Evolutionary conservation across 495 filamentous ascomycete genomes (phyloP).

Genomic region (Penicillium fimorum): DNA sequence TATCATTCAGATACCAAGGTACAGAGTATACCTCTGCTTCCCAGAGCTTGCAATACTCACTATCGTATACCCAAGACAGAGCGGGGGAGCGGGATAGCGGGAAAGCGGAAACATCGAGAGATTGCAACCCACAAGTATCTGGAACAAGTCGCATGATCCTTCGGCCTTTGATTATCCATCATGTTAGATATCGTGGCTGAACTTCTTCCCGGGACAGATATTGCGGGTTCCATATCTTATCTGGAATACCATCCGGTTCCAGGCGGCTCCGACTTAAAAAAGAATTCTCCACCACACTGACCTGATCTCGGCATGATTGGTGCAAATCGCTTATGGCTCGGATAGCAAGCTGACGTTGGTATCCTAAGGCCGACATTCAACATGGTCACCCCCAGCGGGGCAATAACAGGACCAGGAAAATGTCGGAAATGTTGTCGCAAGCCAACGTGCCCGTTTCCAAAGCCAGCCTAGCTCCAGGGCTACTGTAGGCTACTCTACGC

Average conservation of each 20-base stretch:
- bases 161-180: not conserved
- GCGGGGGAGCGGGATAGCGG: conserved; percentile 4
- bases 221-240: not conserved
- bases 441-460: not conserved
- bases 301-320: not conserved
- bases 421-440: not conserved
- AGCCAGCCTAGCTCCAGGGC: not conserved
- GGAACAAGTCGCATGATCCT: not conserved
- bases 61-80: not conserved
- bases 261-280: conserved; percentile 1
- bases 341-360: not conserved
- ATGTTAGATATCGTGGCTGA: not conserved
- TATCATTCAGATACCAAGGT: not conserved
- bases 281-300: not conserved
- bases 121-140: not conserved
- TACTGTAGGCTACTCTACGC: not conserved
- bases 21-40: not conserved
- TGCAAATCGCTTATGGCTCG: not conserved
- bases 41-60: not conserved
- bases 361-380: not conserved
- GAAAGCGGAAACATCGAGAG: not conserved
- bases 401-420: not conserved
- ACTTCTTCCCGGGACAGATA: not conserved
- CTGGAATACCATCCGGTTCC: not conserved
- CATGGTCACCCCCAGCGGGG: conserved; percentile 6